Conservation (phyloP, 805 yeast species). For the Pichia cephalocereana region DNA sequence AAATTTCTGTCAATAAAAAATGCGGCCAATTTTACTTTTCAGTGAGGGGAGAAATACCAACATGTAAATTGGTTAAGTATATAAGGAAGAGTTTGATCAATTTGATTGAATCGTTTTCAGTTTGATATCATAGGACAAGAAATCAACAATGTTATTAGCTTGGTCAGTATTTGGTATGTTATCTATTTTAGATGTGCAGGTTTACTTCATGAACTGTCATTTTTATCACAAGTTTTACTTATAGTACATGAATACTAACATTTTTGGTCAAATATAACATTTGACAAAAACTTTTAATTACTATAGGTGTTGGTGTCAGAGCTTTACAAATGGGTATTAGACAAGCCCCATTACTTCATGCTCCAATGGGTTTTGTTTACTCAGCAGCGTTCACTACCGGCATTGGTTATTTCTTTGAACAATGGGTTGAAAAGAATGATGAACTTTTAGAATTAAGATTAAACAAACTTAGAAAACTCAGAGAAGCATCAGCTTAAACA, state of each 20-base stretch:
- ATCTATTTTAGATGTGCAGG: background rate
- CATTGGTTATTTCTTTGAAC: constrained; percentile 31
- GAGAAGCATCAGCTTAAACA: constrained; percentile 21
- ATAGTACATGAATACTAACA: background rate
- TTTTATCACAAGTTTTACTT: background rate
- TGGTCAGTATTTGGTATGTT: constrained; percentile 32
- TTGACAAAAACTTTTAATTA: background rate
- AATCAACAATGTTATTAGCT: constrained; percentile 21
- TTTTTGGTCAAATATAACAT: background rate
- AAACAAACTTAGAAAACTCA: constrained; percentile 27
- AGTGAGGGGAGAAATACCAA: background rate
- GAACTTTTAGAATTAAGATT: constrained; percentile 29
- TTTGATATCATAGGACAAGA: background rate
- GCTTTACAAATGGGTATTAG: constrained; percentile 36
- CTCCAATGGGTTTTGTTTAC: constrained; percentile 32
- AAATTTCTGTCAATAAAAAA: background rate
- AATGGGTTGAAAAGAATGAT: constrained; percentile 31
- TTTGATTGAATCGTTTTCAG: background rate
- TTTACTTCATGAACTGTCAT: no score
- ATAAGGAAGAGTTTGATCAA: no score
- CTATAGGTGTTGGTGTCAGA: constrained; percentile 32
- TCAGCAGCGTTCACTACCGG: constrained; percentile 38
- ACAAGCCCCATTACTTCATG: constrained; percentile 29
- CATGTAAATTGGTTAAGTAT: no score
- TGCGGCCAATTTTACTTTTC: background rate